Base-by-base conservation (phyloP, 2,329 filamentous ascomycete genomes). In the Ampelomyces quisqualis region DNA sequence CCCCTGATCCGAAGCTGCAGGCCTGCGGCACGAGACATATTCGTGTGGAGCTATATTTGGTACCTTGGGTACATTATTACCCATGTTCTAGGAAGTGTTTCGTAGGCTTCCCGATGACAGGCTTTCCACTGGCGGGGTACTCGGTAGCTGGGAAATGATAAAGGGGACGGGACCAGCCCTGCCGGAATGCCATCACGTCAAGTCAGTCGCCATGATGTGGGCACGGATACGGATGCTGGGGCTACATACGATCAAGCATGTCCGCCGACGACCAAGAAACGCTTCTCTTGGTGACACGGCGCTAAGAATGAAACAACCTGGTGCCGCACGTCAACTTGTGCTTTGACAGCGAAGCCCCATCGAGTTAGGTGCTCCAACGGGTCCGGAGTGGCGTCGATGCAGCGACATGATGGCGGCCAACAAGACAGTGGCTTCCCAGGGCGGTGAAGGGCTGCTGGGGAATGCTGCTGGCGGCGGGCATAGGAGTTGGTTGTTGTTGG, bases 391-490 rank as follows among this genome's bases (percentile, higher is more conserved):
- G 36, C 36, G 38, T 40, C 19, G 14, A n/a, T n/a, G n/a, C n/a
- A n/a, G n/a, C n/a, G n/a, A n/a, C n/a, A n/a, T n/a, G n/a, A n/a
- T 33, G 31, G 37, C 37, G 24, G 47, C 53, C 50, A 53, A 19
- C n/a, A n/a, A n/a, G n/a, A 51, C 51, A 31, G 52, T 26, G 14
- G 32, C 22, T 18, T 39, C 45, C 41, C 30, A 19, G 11, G 22
- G 39, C 39, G 32, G 33, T 37, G 39, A 32, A 20, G 32, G 39
- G 33, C 39, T n/a, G n/a, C n/a, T n/a, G n/a, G 21, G 21, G 14
- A 20, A 23, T 37, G 10, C 29, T 31, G 34, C 29, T 32, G 20
- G 27, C 19, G n/a, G 9, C 18, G 14, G 14, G 34, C 24, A 38
- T 26, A 38, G 36, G 36, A 31, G 36, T 9, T 5, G 27, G 19